Percentiles rank a stretch among this genome's conserved stretches.
These are phyloP conservation scores for Fusarium devonianum DNA, from an alignment of 2,329 filamentous ascomycete genomes.

Conservation along the genomic window DNA sequence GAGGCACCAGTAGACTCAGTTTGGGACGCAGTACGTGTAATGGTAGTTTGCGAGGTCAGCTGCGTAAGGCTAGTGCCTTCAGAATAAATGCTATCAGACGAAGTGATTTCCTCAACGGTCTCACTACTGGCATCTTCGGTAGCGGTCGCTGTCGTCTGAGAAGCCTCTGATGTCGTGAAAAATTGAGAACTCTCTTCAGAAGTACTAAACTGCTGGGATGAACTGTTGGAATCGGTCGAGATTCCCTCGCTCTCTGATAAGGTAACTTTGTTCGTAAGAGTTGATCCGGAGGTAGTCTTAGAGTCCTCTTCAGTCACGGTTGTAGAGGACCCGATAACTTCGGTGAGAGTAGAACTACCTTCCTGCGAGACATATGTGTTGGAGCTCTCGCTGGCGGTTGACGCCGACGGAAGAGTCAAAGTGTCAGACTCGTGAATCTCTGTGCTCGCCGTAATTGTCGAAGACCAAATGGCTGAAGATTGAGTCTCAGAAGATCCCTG, in stretches of 20 bases:
- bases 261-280: constrained; percentile 20
- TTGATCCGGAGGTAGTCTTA: constrained; percentile 13
- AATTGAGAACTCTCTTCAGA: neutral
- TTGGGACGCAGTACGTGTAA: constrained; percentile 9
- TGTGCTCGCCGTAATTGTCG: neutral
- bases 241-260: constrained; percentile 8
- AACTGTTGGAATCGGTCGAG: constrained; percentile 8
- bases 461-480: neutral
- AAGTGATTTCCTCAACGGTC: constrained; percentile 6
- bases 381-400: constrained; percentile 1
- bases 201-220: neutral
- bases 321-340: neutral
- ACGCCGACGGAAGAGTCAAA: neutral
- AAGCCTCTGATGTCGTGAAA: neutral
- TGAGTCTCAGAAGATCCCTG: neutral
- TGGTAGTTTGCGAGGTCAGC: constrained; percentile 3
- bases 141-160: neutral
- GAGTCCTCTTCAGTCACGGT: neutral
- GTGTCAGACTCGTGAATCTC: neutral
- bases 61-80: neutral
- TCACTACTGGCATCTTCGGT: constrained; percentile 5
- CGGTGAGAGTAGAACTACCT: constrained; percentile 1
- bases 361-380: constrained; percentile 8
- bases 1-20: constrained; percentile 1
- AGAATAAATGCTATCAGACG: constrained; percentile 6